Evolutionary conservation across 1,284 basidiomycete species (phyloP), one percentile per base, ranked within the genome.

Genomic region (Schizopora paradoxa): DNA sequence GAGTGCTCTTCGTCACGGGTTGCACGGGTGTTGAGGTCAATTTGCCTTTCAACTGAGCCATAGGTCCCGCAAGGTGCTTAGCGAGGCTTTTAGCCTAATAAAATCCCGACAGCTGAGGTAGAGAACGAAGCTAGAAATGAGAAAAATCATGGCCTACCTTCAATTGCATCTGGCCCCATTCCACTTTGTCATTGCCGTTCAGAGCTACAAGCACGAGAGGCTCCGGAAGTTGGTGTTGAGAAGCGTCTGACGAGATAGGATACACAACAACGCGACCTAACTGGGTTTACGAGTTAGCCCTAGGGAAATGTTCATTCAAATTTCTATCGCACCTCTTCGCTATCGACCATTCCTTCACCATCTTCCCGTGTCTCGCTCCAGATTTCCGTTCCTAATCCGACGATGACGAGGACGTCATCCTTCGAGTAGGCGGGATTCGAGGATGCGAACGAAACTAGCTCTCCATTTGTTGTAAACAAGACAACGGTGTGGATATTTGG

Each of bases 281-380:
- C 19, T 28, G 13, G 33, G 10, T 26, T 27, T 16, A 27, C 25
- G 33, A 13, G 18, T 41, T 34, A 11, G 19, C 16, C 10, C 23
- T 8, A 14, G 7, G 5, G 2, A 14, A 8, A 13, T 1, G 13
- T 14, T 27, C 13, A 10, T 35, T 18, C 16, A 26, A 14, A 38
- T 2, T 5, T 6, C 29, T 6, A 40, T 56, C 66, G 58, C 54
- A 86, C 85, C 73, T n/a, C n/a, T n/a, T 87, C 85, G 57, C 80
- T 79, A 49, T 86, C 84, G 3, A 79, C 77, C 75, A 82, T 81
- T 18, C 82, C 82, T 37, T 71, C 54, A 14, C 74, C 76, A 37
- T 77, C 67, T 37, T 74, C 76, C 48, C 68, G 69, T 16, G 78
- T 81, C 62, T 88, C 85, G 45, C 77, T 76, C 85, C 86, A 88